Conservation (phyloP, 768 basidiomycete species). For the Boletus reticuloceps region DNA sequence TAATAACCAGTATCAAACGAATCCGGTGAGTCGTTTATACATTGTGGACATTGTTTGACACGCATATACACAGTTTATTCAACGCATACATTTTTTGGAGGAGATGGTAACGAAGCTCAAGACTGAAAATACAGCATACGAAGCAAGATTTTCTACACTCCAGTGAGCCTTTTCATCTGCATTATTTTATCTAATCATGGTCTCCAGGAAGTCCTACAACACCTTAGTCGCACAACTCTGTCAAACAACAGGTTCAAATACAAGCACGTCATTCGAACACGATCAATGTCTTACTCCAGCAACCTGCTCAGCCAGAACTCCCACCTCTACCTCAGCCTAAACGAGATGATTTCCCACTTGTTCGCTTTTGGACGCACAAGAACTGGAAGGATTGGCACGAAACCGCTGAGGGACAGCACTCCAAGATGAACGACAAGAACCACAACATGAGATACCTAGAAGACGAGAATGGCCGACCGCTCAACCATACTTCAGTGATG, state of each 20-base stretch:
- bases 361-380: background rate
- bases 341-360: background rate
- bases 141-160: background rate
- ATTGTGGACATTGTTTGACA: background rate
- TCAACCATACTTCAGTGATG: background rate
- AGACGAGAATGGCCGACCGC: background rate
- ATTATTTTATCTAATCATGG: too few species aligned
- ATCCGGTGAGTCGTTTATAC: too few species aligned
- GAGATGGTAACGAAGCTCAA: background rate
- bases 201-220: background rate
- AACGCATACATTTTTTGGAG: background rate
- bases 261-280: too few species aligned
- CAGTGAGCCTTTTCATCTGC: too few species aligned
- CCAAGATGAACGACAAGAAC: background rate
- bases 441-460: background rate
- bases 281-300: too few species aligned
- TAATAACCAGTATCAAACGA: too few species aligned
- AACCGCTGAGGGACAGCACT: background rate
- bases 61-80: background rate
- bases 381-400: background rate
- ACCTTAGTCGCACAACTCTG: background rate
- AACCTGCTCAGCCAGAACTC: too few species aligned
- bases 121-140: background rate
- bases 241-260: background rate
- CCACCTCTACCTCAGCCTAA: background rate